Conservation (phyloP, 2,329 filamentous ascomycete genomes). For the Exophiala lecanii-corni region DNA sequence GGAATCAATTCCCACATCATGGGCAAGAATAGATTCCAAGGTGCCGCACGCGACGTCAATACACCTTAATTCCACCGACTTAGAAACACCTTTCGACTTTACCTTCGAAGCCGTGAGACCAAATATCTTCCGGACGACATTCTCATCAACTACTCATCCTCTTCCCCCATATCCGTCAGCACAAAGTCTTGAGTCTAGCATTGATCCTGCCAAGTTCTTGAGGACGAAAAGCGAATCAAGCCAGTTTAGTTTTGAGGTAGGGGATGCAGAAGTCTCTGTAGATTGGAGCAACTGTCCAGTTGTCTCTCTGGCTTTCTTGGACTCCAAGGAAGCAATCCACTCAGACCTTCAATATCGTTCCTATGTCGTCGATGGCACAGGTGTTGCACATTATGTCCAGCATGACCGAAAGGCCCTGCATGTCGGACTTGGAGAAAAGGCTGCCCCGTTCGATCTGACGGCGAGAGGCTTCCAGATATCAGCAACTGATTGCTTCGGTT, state of each 20-base stretch:
- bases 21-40: constrained; percentile 10
- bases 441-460: constrained; percentile 67
- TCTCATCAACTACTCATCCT: constrained; percentile 57
- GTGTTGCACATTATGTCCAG: constrained; percentile 60
- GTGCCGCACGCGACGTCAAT: constrained; percentile 25
- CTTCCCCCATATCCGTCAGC: constrained; percentile 63
- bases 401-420: constrained; percentile 62
- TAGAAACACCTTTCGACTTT: constrained; percentile 49
- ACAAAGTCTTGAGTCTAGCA: constrained; percentile 38
- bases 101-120: constrained; percentile 58
- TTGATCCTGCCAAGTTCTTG: constrained; percentile 32
- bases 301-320: constrained; percentile 52
- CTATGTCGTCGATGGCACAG: constrained; percentile 58
- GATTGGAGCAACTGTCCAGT: constrained; percentile 57
- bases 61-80: constrained; percentile 40
- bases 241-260: constrained; percentile 45
- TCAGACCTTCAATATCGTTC: constrained; percentile 61
- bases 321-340: constrained; percentile 52
- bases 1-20: constrained; percentile 40
- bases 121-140: constrained; percentile 65
- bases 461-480: constrained; percentile 63
- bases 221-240: constrained; percentile 33
- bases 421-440: constrained; percentile 67
- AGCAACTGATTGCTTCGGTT: constrained; percentile 68
- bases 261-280: constrained; percentile 50